A percentile compares a stretch with the other conserved stretches of the same genome.
Evolutionary conservation across 1,284 basidiomycete species (phyloP).

Genomic region (Cryptococcus neoformans): DNA sequence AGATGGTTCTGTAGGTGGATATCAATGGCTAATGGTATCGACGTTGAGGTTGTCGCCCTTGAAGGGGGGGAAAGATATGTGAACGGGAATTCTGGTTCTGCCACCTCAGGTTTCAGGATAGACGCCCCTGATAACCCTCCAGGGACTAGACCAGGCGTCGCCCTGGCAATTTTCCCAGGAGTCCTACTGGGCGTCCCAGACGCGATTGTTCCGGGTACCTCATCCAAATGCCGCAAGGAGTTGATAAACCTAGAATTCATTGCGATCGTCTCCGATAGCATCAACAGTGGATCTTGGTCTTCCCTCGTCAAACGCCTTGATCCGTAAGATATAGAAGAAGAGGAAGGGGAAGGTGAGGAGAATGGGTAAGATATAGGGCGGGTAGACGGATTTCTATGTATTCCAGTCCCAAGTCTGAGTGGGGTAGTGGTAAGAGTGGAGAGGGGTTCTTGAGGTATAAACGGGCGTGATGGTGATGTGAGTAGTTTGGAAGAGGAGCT

Average conservation of each 20-base stretch:
- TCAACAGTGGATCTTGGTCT: conserved; percentile 6
- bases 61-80: too few relatives aligned
- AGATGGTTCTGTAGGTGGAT: neutral
- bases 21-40: neutral
- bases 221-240: neutral
- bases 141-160: neutral
- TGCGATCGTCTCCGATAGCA: conserved; percentile 7
- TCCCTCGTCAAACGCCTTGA: neutral
- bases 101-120: neutral
- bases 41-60: too few relatives aligned
- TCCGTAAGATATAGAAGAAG: neutral
- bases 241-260: conserved; percentile 7
- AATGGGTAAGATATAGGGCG: too few relatives aligned
- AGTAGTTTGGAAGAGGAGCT: too few relatives aligned
- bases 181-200: too few relatives aligned
- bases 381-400: too few relatives aligned
- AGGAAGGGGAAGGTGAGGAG: neutral
- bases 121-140: neutral
- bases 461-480: too few relatives aligned
- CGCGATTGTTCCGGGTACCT: neutral
- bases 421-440: too few relatives aligned
- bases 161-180: too few relatives aligned
- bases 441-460: too few relatives aligned
- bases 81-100: neutral
- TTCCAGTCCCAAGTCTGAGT: too few relatives aligned